phyloP scores from a whole-genome alignment of 306 rosid genomes.

The Cicer cuneatum region DNA sequence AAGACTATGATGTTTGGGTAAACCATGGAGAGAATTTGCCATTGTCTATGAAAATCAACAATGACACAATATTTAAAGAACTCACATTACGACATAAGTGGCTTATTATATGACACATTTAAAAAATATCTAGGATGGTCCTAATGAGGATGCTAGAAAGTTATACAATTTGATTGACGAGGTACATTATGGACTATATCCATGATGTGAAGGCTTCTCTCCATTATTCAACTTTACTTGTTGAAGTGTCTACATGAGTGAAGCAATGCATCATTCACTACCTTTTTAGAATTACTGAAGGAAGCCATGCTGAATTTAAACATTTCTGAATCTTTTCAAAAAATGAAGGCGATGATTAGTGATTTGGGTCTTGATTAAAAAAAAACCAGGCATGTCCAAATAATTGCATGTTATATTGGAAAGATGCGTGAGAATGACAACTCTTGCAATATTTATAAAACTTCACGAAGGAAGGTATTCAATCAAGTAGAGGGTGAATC shows the following conservation, averaged over 20 bases:
- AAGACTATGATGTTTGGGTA: no score
- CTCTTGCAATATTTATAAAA: background rate
- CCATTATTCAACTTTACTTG: background rate
- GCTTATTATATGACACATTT: no score
- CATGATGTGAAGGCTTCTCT: background rate
- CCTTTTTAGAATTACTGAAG: background rate
- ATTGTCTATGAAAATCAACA: no score
- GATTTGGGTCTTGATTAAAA: background rate
- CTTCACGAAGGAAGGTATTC: background rate
- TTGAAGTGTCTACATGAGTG: slow-evolving; percentile 7
- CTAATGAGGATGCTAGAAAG: no score
- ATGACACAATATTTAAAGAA: no score
- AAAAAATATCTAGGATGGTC: no score
- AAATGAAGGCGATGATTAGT: background rate
- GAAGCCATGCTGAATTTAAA: background rate
- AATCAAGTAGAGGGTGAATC: background rate
- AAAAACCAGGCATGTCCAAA: background rate
- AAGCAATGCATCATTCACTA: slow-evolving; percentile 11
- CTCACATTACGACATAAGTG: no score
- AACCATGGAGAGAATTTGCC: no score
- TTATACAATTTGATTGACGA: no score
- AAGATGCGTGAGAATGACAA: background rate
- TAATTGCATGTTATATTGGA: background rate
- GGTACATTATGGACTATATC: background rate
- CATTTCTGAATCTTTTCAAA: slow-evolving; percentile 8